Evolutionary conservation across 805 yeast species (phyloP).

Genomic region (Candida tallmaniae): DNA sequence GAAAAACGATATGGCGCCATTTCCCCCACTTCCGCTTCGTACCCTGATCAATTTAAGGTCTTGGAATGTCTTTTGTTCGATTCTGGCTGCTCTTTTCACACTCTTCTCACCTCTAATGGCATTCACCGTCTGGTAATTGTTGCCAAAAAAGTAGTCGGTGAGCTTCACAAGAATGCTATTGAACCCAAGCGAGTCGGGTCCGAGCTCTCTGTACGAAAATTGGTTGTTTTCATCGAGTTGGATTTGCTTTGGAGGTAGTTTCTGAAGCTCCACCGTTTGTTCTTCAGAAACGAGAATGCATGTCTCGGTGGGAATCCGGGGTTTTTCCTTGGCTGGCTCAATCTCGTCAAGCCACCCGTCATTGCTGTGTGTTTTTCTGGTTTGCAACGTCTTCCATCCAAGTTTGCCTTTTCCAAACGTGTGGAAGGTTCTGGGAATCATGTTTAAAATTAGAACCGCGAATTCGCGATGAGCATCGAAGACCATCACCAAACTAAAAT

Average conservation of each 20-base stretch:
- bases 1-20: slow-evolving; percentile 80
- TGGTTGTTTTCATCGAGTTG: slow-evolving; percentile 8
- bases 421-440: no score
- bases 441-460: no score
- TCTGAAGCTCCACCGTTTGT: neutral
- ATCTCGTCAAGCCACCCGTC: slow-evolving; percentile 13
- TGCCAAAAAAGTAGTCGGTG: slow-evolving; percentile 38
- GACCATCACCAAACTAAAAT: slow-evolving; percentile 11
- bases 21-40: slow-evolving; percentile 81
- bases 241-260: neutral
- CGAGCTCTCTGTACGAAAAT: slow-evolving; percentile 16
- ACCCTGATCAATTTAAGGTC: slow-evolving; percentile 69
- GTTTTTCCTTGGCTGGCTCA: slow-evolving; percentile 2
- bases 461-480: no score
- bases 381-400: no score
- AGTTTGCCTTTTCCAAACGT: no score
- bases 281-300: neutral
- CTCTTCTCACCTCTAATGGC: slow-evolving; percentile 30
- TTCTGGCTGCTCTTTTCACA: slow-evolving; percentile 24
- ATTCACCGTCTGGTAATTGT: slow-evolving; percentile 35
- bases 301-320: slow-evolving; percentile 4
- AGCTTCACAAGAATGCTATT: slow-evolving; percentile 16
- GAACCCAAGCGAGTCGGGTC: slow-evolving; percentile 16
- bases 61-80: slow-evolving; percentile 36
- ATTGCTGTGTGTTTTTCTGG: no score